Base-by-base conservation (phyloP, 305 asterid species). In the Coffea humblotiana region DNA sequence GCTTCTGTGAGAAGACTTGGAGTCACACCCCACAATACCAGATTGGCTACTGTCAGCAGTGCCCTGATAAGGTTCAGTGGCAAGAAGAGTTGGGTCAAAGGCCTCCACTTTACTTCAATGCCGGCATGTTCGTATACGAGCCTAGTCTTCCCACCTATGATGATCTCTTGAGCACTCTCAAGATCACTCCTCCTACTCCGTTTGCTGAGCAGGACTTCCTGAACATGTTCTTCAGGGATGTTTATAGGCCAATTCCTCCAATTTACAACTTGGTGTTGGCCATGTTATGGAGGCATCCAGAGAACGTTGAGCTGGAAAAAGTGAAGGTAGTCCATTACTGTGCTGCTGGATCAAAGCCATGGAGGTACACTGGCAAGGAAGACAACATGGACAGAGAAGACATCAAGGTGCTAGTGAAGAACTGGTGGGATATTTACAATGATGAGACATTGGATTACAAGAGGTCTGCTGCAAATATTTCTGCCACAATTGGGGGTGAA, bases 191-290 rank as follows among this genome's bases (percentile, higher is more conserved):
- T 16, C 77, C 89, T 3, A 87, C 92, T 0, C 77, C 89, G 2
- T 89, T 87, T 66, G 92, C 92, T 2, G 92, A 89, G 79, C 90
- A 88, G 89, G 90, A 88, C 67, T 86, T 84, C 76, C 54, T 88
- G 86, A 88, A 88, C 83, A 83, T 84, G 89, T 88, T 80, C 85
- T 88, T 88, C 15, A 82, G 63, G 85, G 88, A 88, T 74, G 67
- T 83, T 0, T 88, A 88, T 86, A 88, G 63, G 86, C 89, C 91
- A 48, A 84, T 88, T 27, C 84, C 86, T 0, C 77, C 80, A 27
- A 52, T 64, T 12, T 88, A 88, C 86, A 88, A 88, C 80, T 66
- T 88, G 82, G 84, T 88, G 8, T 65, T 88, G 64, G 89, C 88
- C 68, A 78, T 84, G 83, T 61, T 88, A 16, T 88, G 89, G 91